A percentile compares a stretch with the other conserved stretches of the same genome.
phyloP scores from a whole-genome alignment of 1,284 basidiomycete genomes.

The Apiotrichum brassicae region DNA sequence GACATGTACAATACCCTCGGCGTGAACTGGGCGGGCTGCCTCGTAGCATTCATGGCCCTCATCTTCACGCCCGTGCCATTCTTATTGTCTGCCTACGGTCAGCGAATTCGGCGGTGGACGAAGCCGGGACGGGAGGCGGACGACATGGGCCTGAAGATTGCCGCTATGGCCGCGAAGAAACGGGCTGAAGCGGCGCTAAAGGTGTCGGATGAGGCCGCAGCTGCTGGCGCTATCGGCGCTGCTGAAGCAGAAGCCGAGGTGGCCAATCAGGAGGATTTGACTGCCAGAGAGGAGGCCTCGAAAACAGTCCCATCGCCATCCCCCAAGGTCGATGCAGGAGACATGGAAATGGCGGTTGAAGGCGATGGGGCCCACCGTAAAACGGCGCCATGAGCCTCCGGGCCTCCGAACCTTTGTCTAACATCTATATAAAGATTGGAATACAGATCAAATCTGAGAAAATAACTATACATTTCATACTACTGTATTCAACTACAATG shows the following conservation, averaged over 20 bases:
- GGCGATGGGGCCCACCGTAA: too few species aligned
- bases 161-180: neutral
- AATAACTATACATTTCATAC: too few species aligned
- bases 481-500: too few species aligned
- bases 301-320: too few species aligned
- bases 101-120: constrained; percentile 18
- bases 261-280: neutral
- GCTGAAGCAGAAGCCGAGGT: neutral
- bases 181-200: neutral
- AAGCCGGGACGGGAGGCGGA: constrained; percentile 21
- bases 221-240: neutral
- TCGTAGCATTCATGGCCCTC: constrained; percentile 58
- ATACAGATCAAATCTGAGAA: too few species aligned
- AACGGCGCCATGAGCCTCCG: too few species aligned
- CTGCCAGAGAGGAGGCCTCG: neutral
- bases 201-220: neutral
- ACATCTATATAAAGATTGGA: too few species aligned
- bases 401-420: too few species aligned
- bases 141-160: constrained; percentile 7
- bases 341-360: too few species aligned
- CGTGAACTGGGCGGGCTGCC: constrained; percentile 53
- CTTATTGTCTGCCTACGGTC: constrained; percentile 14
- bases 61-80: constrained; percentile 56
- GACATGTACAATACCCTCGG: constrained; percentile 56
- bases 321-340: too few species aligned